Conservation (phyloP, 306 rosid genomes). For the Rosa lucieae region DNA sequence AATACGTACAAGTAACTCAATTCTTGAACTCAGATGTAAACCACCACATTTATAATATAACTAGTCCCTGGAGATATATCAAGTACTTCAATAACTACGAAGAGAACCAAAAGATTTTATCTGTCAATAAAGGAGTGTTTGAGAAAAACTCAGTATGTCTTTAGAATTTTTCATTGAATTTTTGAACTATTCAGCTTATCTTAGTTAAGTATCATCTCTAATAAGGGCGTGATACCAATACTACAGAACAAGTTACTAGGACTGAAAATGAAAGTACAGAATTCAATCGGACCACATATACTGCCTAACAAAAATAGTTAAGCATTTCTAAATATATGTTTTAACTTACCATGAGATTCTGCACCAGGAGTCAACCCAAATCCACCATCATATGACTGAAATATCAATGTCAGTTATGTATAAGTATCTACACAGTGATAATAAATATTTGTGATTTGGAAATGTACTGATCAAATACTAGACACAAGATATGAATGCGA, state of each 20-base stretch:
- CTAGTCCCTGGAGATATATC: neutral
- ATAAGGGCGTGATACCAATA: neutral
- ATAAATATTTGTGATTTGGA: slow-evolving; percentile 1
- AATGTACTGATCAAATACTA: slow-evolving; percentile 13
- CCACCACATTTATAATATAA: neutral
- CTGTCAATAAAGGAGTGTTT: neutral
- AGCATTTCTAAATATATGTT: slow-evolving; percentile 15
- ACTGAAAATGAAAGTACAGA: neutral
- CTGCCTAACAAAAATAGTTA: neutral
- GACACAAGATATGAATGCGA: neutral
- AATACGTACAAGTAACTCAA: neutral
- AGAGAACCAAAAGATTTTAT: neutral
- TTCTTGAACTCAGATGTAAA: neutral
- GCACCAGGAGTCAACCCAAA: slow-evolving; percentile 92
- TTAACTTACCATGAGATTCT: slow-evolving; percentile 94
- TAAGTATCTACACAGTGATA: neutral
- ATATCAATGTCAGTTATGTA: slow-evolving; percentile 22
- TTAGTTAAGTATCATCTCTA: neutral
- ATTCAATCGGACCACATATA: neutral
- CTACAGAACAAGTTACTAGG: neutral
- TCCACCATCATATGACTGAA: slow-evolving; percentile 97
- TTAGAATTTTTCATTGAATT: neutral
- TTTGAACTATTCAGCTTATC: neutral
- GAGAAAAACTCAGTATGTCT: neutral
- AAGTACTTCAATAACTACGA: neutral